Evolutionary conservation across 1,139 yeast species (phyloP), one percentile per base, ranked within the genome.

Genomic region (Geotrichum phurueaensis): DNA sequence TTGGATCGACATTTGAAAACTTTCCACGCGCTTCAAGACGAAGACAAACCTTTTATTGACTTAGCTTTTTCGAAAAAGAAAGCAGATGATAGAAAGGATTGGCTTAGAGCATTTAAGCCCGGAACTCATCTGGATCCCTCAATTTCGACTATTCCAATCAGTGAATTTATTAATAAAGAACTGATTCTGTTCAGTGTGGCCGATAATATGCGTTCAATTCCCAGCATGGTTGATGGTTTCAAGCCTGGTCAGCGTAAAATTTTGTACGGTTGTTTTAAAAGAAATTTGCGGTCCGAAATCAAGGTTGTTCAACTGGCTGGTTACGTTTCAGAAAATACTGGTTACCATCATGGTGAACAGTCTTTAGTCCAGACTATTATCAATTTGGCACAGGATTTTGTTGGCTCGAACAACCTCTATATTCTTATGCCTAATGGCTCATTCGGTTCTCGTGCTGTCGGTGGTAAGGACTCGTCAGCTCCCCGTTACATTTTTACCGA

Each of bases 381-480:
- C 69, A 96, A 96, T 23, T 76, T 95, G 71, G 99, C 99, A 0
- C 99, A 95, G 73, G 91, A 90, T 72, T 95, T 89, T 70, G 87
- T 94, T 60, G 99, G 99, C 10, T 82, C 96, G 12, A 95, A 95
- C 71, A 95, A 95, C 70, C 77, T 95, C 68, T 89, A 95, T 71
- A 70, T 90, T 56, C 78, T 95, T 67, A 81, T 85, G 73, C 99
- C 99, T 53, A 88, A 87, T 72, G 99, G 99, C 79, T 87, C 92
- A 33, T 95, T 95, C 73, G 99, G 99, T 81, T 87, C 97, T 1
- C 84, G 99, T 76, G 94, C 96, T 51, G 82, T 91, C 45, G 99
- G 99, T 75, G 99, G 99, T 78, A 95, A 95, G 73, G 99, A 95
- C 79, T 95, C 91, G 29, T 89, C 98, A n/a, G 97, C 98, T 53